These are phyloP conservation scores for Pichia inconspicua DNA, from an alignment of 1,139 yeast species.

Conservation along the genomic window DNA sequence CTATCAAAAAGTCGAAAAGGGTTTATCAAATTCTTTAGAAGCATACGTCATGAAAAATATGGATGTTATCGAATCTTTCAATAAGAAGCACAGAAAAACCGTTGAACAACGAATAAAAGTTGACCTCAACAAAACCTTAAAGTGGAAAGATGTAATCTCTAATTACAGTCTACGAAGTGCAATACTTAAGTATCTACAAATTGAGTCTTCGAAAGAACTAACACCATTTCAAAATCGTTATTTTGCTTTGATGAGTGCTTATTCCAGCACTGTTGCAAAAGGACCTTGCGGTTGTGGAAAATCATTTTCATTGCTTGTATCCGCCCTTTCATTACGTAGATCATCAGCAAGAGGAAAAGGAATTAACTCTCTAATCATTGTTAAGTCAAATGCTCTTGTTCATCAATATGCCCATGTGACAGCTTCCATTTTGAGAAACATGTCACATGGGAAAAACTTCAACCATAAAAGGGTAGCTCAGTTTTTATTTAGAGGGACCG, in stretches of 20 bases:
- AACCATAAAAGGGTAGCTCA: conserved; percentile 20
- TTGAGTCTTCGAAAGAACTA: conserved; percentile 10
- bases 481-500: conserved; percentile 23
- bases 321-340: conserved; percentile 22
- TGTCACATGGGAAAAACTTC: conserved; percentile 1
- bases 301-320: conserved; percentile 20
- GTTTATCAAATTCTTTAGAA: conserved; percentile 18
- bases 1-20: conserved; percentile 15
- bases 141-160: conserved; percentile 15
- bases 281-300: conserved; percentile 28
- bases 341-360: conserved; percentile 19
- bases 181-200: conserved; percentile 12
- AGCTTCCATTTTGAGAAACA: conserved; percentile 11
- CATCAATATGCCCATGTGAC: conserved; percentile 18
- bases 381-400: conserved; percentile 23
- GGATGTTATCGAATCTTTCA: conserved; percentile 21
- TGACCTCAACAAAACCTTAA: conserved; percentile 12
- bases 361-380: conserved; percentile 25
- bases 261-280: conserved; percentile 24
- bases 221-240: conserved; percentile 24
- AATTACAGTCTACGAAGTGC: conserved; percentile 14
- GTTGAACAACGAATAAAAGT: conserved; percentile 20
- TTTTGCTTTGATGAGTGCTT: conserved; percentile 18
- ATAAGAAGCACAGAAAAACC: conserved; percentile 13
- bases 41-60: conserved; percentile 18